phyloP scores from a whole-genome alignment of 2,329 filamentous ascomycete species.

The Calonectria hawksworthii region DNA sequence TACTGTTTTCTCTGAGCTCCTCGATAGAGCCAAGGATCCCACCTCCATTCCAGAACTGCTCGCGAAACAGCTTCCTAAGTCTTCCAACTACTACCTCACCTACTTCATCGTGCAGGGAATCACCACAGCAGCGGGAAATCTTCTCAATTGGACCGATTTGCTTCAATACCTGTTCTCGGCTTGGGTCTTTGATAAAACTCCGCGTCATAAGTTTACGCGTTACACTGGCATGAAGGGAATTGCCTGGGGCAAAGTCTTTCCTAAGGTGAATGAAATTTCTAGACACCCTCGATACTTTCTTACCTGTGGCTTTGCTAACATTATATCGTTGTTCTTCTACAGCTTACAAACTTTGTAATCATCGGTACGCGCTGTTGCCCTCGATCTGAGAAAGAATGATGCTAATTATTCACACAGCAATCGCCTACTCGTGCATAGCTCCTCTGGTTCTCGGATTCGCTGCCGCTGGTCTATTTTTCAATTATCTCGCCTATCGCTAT shows the following conservation, averaged over 20 bases:
- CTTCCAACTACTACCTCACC: not conserved
- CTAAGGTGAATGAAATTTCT: not conserved
- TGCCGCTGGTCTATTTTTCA: not conserved
- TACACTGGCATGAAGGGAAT: not conserved
- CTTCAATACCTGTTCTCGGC: not conserved
- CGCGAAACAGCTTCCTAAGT: not conserved
- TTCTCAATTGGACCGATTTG: not conserved
- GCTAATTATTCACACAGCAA: not conserved
- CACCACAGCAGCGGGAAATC: not conserved
- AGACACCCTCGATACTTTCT: not conserved
- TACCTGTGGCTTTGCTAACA: not conserved
- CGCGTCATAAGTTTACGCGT: not conserved
- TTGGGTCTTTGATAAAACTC: not conserved
- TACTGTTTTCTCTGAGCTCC: not conserved
- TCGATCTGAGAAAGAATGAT: too few species aligned
- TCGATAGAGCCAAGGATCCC: not conserved
- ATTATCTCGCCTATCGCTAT: not conserved
- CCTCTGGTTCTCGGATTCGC: not conserved
- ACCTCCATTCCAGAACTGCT: not conserved
- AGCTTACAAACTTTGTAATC: not conserved
- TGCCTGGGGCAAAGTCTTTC: not conserved
- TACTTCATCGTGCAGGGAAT: not conserved
- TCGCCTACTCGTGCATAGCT: not conserved
- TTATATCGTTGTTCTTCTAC: fast-evolving
- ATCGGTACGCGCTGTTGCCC: not conserved